Evolutionary conservation across 768 basidiomycete species (phyloP).

Genomic region (Lactarius sp.): DNA sequence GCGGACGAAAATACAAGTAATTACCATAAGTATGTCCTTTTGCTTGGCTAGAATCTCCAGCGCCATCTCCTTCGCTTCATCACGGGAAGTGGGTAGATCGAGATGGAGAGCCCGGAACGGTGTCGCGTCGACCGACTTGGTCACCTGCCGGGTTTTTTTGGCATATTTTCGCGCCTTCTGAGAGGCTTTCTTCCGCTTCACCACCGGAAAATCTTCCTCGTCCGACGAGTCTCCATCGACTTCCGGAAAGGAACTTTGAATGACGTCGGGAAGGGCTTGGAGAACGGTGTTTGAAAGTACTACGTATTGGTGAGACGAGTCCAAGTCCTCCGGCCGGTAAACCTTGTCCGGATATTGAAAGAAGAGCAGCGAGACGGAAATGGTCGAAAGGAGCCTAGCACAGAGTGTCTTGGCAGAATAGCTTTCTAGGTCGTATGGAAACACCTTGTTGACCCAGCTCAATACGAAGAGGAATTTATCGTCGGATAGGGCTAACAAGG

Average conservation of each 20-base stretch:
- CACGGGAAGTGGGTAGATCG: constrained; percentile 28
- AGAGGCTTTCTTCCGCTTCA: constrained; percentile 24
- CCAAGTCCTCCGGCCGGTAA: constrained; percentile 2
- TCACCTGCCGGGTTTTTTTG: constrained; percentile 17
- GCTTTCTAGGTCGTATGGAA: constrained; percentile 4
- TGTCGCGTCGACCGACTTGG: constrained; percentile 27
- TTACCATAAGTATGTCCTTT: constrained; percentile 28
- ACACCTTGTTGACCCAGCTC: constrained; percentile 13
- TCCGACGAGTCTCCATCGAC: constrained; percentile 1
- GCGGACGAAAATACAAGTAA: constrained; percentile 13
- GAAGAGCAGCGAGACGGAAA: constrained; percentile 15
- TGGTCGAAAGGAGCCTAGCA: constrained; percentile 4
- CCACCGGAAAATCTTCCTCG: neutral
- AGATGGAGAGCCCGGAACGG: constrained; percentile 32
- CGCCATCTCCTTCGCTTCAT: constrained; percentile 26
- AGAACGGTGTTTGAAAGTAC: constrained; percentile 4
- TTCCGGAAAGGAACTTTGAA: neutral
- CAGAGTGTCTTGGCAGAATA: constrained; percentile 9
- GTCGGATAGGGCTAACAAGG: constrained; percentile 6
- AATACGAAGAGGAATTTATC: constrained; percentile 11
- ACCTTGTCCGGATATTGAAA: neutral
- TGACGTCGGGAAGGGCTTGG: neutral
- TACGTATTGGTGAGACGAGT: constrained; percentile 11
- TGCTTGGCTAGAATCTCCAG: constrained; percentile 28
- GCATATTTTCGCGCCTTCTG: constrained; percentile 33